Base-by-base conservation (phyloP, 2,329 filamentous ascomycete species). In the Cladophialophora chaetospira region DNA sequence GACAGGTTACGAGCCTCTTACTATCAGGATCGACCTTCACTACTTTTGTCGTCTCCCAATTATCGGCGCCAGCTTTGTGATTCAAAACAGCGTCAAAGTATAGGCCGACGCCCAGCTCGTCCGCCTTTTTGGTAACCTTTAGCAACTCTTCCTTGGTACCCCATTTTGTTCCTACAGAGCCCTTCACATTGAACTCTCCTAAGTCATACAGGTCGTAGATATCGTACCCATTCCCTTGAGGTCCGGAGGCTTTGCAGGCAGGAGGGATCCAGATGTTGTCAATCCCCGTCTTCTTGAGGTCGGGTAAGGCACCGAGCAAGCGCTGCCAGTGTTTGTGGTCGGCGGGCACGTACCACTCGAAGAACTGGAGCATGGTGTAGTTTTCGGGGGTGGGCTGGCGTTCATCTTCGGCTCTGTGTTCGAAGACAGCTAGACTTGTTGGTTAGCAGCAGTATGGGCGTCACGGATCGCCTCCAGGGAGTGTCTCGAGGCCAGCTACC, bases 121-220 rank as follows among this genome's bases (percentile, higher is more conserved):
- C 58, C 3, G 63, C 57, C 29, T 57, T 63, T 23, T 61, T 50
- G n/a, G 48, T 46, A 10, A 58, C 45, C n/a, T 42, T 45, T 13
- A 55, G 21, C 38, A 63, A 70, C 55, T 86, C 82, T 53, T 81
- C 77, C 65, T 82, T 82, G 9, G 72, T 72, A 3, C 85, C 85
- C 84, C 84, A 88, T 73, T 86, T 87, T 2, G 84, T 87, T 2
- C 71, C 50, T 11, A 46, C 50, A 1, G 72, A 67, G 31, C 81
- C 82, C 66, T 87, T 87, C 65, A 85, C 82, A 21, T 86, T 81
- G 61, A 87, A 88, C 65, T 87, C 84, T 45, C 85, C 85, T 6
- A 84, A 70, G 57, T 85, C 82, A 62, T 82, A 85, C 17, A 87
- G 70, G 66, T 87, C 85, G 68, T 86, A 87, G 60, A 81, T 75